Evolutionary conservation across 192 early-diverging fungal species (phyloP).

Genomic region (Entomortierella lignicola): DNA sequence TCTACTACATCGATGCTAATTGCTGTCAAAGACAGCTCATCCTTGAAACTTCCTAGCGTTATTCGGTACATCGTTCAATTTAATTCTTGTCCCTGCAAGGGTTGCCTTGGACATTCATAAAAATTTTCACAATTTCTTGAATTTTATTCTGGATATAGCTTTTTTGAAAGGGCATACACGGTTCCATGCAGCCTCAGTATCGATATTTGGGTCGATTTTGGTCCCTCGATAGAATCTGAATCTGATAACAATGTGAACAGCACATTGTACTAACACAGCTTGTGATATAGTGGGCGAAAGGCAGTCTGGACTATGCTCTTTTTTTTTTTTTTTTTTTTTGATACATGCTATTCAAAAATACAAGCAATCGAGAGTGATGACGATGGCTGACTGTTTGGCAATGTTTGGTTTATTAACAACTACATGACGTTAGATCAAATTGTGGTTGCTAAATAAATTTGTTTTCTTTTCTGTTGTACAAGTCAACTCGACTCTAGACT

Average conservation of each 20-base stretch:
- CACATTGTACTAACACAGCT: slow-evolving; percentile 16
- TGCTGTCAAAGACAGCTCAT: background rate
- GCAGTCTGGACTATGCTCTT: background rate
- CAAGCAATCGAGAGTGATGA: slow-evolving; percentile 32
- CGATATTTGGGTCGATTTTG: slow-evolving; percentile 27
- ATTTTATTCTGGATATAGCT: slow-evolving; percentile 26
- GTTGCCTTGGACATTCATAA: slow-evolving; percentile 10
- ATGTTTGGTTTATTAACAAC: slow-evolving; percentile 28
- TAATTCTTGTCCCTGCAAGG: slow-evolving; percentile 26
- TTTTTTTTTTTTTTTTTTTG: too few species aligned
- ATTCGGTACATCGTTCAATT: slow-evolving; percentile 22
- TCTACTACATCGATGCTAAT: too few species aligned
- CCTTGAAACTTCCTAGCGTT: too few species aligned
- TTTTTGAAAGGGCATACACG: slow-evolving; percentile 9
- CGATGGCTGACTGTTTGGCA: slow-evolving; percentile 38
- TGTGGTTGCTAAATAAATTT: background rate
- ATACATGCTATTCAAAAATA: slow-evolving; percentile 21
- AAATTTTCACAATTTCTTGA: slow-evolving; percentile 29
- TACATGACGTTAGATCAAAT: slow-evolving; percentile 33
- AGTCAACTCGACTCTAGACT: too few species aligned
- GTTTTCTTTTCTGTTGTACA: too few species aligned
- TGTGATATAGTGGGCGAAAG: slow-evolving; percentile 24
- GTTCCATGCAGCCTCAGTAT: slow-evolving; percentile 12
- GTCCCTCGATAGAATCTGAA: background rate
- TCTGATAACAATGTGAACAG: background rate